Percentiles rank a stretch among this genome's conserved stretches.
These are phyloP conservation scores for Carex cristatella DNA, from an alignment of 176 grass and related monocot genomes.

Conservation along the genomic window DNA sequence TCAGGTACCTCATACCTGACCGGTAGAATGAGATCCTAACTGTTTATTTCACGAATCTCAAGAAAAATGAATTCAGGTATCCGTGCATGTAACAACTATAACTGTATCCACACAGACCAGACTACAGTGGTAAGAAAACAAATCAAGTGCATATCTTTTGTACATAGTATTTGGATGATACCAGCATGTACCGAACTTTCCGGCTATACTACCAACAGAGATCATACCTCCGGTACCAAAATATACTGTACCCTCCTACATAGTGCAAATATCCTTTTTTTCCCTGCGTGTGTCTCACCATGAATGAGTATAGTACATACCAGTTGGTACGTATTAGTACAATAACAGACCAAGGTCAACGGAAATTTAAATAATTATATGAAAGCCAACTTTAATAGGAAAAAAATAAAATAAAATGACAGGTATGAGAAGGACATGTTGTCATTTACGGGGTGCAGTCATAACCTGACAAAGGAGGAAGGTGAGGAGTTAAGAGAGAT, in stretches of 20 bases:
- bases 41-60: too few relatives aligned
- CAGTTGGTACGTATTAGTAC: not conserved
- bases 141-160: not conserved
- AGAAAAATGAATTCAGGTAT: too few relatives aligned
- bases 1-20: too few relatives aligned
- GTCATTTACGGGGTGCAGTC: constrained; percentile 88
- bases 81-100: not conserved
- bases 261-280: not conserved
- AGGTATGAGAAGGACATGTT: constrained; percentile 99
- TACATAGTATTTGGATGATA: not conserved
- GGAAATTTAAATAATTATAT: not conserved
- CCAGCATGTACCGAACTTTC: not conserved
- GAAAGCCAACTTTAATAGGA: not conserved
- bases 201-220: not conserved
- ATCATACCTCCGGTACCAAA: not conserved
- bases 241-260: not conserved
- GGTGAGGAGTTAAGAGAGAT: constrained; percentile 59
- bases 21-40: too few relatives aligned
- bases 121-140: not conserved
- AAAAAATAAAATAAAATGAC: constrained; percentile 25
- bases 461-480: constrained; percentile 71
- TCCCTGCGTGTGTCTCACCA: not conserved
- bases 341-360: not conserved
- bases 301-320: not conserved
- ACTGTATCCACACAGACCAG: not conserved